A percentile compares a stretch with the other conserved stretches of the same genome.
phyloP scores from a whole-genome alignment of 345 rosid species.

The Physaria fendleri region DNA sequence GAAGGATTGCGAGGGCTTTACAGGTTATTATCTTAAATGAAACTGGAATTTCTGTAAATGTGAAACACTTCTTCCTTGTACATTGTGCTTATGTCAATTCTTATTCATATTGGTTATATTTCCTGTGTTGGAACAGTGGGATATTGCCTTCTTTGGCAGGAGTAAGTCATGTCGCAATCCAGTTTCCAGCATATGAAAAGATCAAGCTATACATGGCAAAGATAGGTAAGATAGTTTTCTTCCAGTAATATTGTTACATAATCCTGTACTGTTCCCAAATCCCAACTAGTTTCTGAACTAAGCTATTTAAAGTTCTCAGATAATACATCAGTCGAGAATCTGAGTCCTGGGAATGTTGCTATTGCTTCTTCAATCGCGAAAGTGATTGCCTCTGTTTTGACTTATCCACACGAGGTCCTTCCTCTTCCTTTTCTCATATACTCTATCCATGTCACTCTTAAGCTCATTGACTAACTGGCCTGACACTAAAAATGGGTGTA shows the following conservation, averaged over 20 bases:
- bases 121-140: constrained; percentile 60
- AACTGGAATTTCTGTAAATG: background rate
- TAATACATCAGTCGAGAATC: constrained; percentile 48
- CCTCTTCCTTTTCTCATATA: constrained; percentile 1
- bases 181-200: constrained; percentile 92
- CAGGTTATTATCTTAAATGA: constrained; percentile 47
- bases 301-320: constrained; percentile 39
- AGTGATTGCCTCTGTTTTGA: constrained; percentile 70
- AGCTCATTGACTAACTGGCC: background rate
- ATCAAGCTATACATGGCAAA: constrained; percentile 73
- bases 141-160: constrained; percentile 89
- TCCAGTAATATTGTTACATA: background rate
- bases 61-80: constrained; percentile 2
- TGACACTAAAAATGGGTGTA: too few relatives aligned
- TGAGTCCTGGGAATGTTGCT: constrained; percentile 58
- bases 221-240: constrained; percentile 39
- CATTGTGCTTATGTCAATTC: background rate
- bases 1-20: constrained; percentile 90
- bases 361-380: constrained; percentile 79
- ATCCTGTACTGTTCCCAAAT: background rate
- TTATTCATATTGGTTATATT: background rate
- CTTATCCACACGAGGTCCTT: constrained; percentile 95
- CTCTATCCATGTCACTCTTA: background rate
- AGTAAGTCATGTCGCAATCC: constrained; percentile 90
- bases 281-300: constrained; percentile 26